Evolutionary conservation across 1,139 yeast species (phyloP), one percentile per base, ranked within the genome.

Genomic region (Lodderomyces parapsilosis): DNA sequence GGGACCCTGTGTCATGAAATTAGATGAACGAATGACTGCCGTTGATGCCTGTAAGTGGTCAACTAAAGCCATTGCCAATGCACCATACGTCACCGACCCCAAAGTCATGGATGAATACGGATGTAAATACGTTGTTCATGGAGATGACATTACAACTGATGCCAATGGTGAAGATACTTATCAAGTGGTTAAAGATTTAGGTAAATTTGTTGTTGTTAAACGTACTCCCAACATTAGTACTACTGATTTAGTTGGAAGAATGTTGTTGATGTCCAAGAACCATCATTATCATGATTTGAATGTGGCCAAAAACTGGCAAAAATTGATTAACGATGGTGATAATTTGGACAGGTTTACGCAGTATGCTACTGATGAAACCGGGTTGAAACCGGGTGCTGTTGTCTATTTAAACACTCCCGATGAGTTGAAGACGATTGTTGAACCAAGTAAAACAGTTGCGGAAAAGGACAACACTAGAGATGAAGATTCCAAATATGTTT

Each of bases 71-170:
- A 77, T 93, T 15, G 75, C 83, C 1, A 72, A 77, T 48, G 97
- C 99, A 0, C 99, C 99, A 1, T 93, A 93, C 57, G 98, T 91
- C n/a, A 93, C 99, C 0, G 88, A 85, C 52, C 94, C 96, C 0
- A 68, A 66, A 38, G 83, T 87, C 48, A 80, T 91, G 90, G 89
- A 86, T 54, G 54, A 70, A 31, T 80, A 79, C 58, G 81, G 79
- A 7, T 93, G 99, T 66, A 67, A 79, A 55, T 93, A 83, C 59
- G 99, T 93, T 15, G 96, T 93, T 10, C 99, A 93, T 61, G 99
- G 99, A 5, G 99, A 93, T 63, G 99, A 93, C 59, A 90, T 93
- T 54, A 93, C 98, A 23, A 86, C 96, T 1, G 98, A 93, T 63
- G 96, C 96, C 24, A 77, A 89, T 56, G 99, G 99, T 0, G 81